Conservation (phyloP, 148 eudicot genomes). For the Rhododendron griersonianum region DNA sequence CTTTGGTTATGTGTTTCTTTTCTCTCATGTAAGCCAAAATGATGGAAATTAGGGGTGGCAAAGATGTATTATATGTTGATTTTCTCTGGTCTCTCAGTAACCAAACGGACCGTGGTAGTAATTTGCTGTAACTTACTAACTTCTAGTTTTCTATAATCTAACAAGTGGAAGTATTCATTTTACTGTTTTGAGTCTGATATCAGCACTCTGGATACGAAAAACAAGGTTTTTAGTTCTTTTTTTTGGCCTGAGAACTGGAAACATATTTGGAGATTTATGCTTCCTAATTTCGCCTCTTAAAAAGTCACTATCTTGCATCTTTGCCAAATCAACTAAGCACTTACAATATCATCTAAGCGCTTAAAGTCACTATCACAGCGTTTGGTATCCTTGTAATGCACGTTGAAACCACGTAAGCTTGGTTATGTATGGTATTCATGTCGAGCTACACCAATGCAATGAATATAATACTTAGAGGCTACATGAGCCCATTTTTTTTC, state of each 20-base stretch:
- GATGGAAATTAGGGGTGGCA: neutral
- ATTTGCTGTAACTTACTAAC: neutral
- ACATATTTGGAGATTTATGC: neutral
- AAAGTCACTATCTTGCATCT: neutral
- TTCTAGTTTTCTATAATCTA: neutral
- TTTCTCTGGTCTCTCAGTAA: neutral
- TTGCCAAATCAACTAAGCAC: neutral
- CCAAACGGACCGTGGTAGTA: neutral
- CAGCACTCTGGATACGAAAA: neutral
- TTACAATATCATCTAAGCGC: neutral
- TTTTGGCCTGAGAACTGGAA: neutral
- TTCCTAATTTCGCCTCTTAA: neutral
- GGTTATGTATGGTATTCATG: neutral
- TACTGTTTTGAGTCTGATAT: neutral
- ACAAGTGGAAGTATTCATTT: neutral
- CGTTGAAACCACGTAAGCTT: neutral
- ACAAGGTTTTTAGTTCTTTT: neutral
- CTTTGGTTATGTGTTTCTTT: neutral
- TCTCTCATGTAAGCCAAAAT: neutral
- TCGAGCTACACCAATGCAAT: neutral
- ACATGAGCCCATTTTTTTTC: neutral
- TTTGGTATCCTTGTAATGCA: neutral
- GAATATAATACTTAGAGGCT: neutral
- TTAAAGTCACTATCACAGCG: neutral
- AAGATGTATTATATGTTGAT: neutral